A percentile compares a stretch with the other conserved stretches of the same genome.
Evolutionary conservation across 1,284 basidiomycete species (phyloP).

Genomic region (Tremellales sp.): DNA sequence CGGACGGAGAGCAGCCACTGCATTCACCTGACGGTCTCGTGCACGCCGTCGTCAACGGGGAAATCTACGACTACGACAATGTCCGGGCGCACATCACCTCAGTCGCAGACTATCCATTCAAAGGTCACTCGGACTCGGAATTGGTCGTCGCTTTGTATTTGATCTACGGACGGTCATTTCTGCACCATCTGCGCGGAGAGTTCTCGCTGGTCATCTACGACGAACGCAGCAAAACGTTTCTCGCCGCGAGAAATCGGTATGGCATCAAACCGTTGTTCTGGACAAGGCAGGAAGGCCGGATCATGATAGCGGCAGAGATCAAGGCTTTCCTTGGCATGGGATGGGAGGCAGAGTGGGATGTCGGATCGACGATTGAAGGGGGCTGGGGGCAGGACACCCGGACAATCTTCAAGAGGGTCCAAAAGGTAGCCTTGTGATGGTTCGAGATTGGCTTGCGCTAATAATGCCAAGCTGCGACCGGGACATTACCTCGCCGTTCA

Average conservation of each 20-base stretch:
- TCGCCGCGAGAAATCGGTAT: constrained; percentile 49
- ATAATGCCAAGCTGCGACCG: constrained; percentile 38
- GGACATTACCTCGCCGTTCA: constrained; percentile 42
- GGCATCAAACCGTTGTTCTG: constrained; percentile 51
- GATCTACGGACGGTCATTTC: constrained; percentile 45
- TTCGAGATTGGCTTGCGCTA: neutral
- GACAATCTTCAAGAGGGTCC: constrained; percentile 45
- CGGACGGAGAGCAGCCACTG: constrained; percentile 47
- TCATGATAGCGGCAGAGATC: constrained; percentile 48
- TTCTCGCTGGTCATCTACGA: constrained; percentile 48
- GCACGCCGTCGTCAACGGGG: constrained; percentile 50
- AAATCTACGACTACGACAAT: constrained; percentile 50
- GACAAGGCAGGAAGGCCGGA: constrained; percentile 25
- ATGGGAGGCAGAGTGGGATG: constrained; percentile 32
- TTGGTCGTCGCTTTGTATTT: constrained; percentile 48
- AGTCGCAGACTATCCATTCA: constrained; percentile 44
- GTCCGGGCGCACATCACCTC: constrained; percentile 28
- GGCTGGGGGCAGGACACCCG: constrained; percentile 31
- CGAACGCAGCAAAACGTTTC: constrained; percentile 32
- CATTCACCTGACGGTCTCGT: constrained; percentile 44
- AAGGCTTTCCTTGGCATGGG: constrained; percentile 48
- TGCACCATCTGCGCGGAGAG: constrained; percentile 48
- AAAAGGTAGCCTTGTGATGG: constrained; percentile 20
- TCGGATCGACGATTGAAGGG: constrained; percentile 21
- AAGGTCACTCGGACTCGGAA: constrained; percentile 49